Percentiles rank a stretch among this genome's conserved stretches.
Evolutionary conservation across 345 rosid genomes (phyloP).

Genomic region (Rhodomyrtus tomentosa): DNA sequence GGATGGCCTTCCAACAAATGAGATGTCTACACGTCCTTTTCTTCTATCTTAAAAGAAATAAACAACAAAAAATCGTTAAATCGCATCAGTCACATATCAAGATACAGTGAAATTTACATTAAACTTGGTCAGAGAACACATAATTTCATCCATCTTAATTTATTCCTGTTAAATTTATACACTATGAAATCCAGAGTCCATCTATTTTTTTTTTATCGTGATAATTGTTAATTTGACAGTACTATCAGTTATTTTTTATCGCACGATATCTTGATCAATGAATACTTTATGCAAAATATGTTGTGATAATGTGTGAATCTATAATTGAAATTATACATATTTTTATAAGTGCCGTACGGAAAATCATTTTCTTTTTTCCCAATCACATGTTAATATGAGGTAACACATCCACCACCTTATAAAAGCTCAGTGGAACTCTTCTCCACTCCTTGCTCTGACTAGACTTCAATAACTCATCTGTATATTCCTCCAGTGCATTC

Average conservation of each 20-base stretch:
- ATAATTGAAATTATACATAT: too few species aligned
- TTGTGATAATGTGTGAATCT: too few species aligned
- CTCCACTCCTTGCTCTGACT: neutral
- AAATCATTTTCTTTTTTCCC: too few species aligned
- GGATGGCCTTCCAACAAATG: neutral
- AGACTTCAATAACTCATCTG: slow-evolving; percentile 9
- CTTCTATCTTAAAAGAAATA: neutral
- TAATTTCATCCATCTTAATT: neutral
- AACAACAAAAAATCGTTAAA: neutral
- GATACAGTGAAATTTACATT: neutral
- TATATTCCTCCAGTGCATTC: neutral
- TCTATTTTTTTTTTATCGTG: neutral
- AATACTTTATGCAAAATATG: too few species aligned
- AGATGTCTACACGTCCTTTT: neutral
- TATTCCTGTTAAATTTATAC: neutral
- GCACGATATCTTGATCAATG: too few species aligned
- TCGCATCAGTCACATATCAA: neutral
- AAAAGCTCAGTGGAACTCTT: neutral
- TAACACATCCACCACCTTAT: neutral
- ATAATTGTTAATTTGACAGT: too few species aligned
- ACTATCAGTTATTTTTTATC: too few species aligned
- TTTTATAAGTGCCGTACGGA: too few species aligned
- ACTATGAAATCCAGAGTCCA: neutral
- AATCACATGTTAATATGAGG: neutral
- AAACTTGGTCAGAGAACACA: neutral